Percentiles rank a stretch among this genome's conserved stretches.
Evolutionary conservation across 2,329 filamentous ascomycete species (phyloP).

Genomic region (Aspergillus flavus): DNA sequence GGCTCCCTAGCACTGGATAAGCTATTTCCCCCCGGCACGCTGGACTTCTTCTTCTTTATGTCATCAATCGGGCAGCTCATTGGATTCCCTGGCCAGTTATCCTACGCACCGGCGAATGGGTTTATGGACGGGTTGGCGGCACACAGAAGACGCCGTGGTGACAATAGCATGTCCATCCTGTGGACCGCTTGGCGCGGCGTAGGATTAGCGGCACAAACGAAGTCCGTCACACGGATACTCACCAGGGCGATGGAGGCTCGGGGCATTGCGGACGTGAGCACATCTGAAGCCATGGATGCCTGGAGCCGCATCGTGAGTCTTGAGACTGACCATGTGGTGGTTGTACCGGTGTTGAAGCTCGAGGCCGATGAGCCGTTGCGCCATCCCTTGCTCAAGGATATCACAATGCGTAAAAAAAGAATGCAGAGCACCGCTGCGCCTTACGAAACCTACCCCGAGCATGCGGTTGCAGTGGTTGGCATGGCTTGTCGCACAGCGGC

Average conservation of each 20-base stretch:
- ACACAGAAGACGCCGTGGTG: conserved; percentile 35
- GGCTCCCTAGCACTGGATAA: conserved; percentile 20
- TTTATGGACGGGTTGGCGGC: conserved; percentile 38
- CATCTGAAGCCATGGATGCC: conserved; percentile 46
- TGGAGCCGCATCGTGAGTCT: conserved; percentile 42
- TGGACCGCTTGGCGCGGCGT: conserved; percentile 49
- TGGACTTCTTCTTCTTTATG: conserved; percentile 37
- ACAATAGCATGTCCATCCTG: conserved; percentile 47
- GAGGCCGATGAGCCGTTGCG: conserved; percentile 33
- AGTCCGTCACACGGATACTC: conserved; percentile 36
- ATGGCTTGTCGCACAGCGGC: conserved; percentile 34
- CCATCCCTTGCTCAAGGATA: conserved; percentile 12
- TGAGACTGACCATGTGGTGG: conserved; percentile 43
- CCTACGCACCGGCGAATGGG: conserved; percentile 35
- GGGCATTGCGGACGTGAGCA: conserved; percentile 47
- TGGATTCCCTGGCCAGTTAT: conserved; percentile 31
- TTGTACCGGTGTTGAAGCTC: conserved; percentile 35
- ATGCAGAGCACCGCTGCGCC: no score
- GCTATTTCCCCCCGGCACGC: conserved; percentile 30
- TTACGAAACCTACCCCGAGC: neutral
- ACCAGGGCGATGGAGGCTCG: conserved; percentile 40
- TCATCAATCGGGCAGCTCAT: conserved; percentile 36
- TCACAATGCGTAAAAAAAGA: conserved; percentile 6
- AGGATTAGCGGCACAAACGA: conserved; percentile 41
- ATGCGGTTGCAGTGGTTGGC: conserved; percentile 30